Evolutionary conservation across 1,139 yeast genomes (phyloP), one percentile per base, ranked within the genome.

Genomic region (Nakaseomyces glabratus): DNA sequence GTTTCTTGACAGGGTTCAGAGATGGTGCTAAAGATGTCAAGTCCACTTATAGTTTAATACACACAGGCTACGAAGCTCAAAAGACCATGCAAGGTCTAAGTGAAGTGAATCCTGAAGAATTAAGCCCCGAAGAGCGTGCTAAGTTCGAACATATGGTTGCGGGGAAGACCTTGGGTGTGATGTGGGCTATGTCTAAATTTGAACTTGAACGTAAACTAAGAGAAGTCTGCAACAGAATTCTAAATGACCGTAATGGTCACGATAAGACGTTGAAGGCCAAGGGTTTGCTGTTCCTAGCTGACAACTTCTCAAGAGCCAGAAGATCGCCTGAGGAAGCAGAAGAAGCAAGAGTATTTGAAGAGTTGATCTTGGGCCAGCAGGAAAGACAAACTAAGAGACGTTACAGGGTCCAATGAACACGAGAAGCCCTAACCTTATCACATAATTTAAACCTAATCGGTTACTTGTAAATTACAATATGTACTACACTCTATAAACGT

Each of bases 181-280:
- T 82, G 2, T 81, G 93, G 93, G 80, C 79, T 2, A 68, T 82
- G 10, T 75, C 85, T 10, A 78, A 76, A 48, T 80, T 71, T 52
- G 93, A 81, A 57, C 76, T 79, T 30, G 74, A 76, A 32, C 72
- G 76, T 13, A 71, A 78, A 1, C 61, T 81, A 45, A 71, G 73
- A 45, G 73, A 71, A 43, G 88, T 79, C 6, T 74, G 82, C 49
- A 69, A 73, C 38, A 63, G 60, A 40, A 62, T 79, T 1, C 60
- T 81, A 38, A 65, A 68, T 38, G 85, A 79, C 47, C 76, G 75
- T 49, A 41, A 57, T 0, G 61, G 66, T 28, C 71, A 72, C 43
- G 71, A 66, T 31, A 63, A 79, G 44, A 49, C 69, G 8, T 56
- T 62, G 19, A 66, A 82, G 45, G 85, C 88, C 0, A 72, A 73